phyloP scores from a whole-genome alignment of 352 stramenopile species.

The Phytophthora megakarya region DNA sequence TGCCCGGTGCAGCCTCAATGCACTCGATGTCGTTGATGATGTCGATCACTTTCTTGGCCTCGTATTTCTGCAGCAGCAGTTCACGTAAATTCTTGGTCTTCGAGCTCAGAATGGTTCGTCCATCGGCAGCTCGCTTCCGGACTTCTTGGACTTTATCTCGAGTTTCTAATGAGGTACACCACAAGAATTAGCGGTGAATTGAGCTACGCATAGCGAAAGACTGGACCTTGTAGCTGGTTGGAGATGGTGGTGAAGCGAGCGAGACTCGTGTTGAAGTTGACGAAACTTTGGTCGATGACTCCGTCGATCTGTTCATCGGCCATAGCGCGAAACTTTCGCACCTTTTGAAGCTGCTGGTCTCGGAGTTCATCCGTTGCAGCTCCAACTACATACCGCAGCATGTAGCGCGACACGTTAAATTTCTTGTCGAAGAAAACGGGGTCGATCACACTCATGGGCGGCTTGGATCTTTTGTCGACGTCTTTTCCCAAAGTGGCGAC shows the following conservation, averaged over 20 bases:
- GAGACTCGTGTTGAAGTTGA: constrained; percentile 87
- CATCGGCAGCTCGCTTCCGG: constrained; percentile 67
- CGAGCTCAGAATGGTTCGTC: constrained; percentile 80
- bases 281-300: constrained; percentile 84
- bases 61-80: constrained; percentile 80
- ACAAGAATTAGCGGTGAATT: neutral
- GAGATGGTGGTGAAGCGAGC: constrained; percentile 79
- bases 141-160: constrained; percentile 74
- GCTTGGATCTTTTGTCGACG: constrained; percentile 17
- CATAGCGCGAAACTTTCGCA: constrained; percentile 62
- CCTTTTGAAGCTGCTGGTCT: constrained; percentile 67
- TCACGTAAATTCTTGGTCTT: constrained; percentile 87
- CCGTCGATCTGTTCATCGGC: constrained; percentile 80
- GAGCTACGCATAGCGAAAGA: neutral
- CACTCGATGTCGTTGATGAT: constrained; percentile 87
- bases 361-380: constrained; percentile 72
- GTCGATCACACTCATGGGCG: constrained; percentile 69
- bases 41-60: constrained; percentile 83
- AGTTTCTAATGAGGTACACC: constrained; percentile 45
- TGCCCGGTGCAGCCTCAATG: constrained; percentile 70
- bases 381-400: constrained; percentile 77
- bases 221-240: constrained; percentile 72
- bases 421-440: constrained; percentile 85
- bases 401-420: constrained; percentile 78
- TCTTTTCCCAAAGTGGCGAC: constrained; percentile 36